Percentiles rank a stretch among this genome's conserved stretches.
These are phyloP conservation scores for Begonia peltatifolia DNA, from an alignment of 306 rosid genomes.

Conservation along the genomic window DNA sequence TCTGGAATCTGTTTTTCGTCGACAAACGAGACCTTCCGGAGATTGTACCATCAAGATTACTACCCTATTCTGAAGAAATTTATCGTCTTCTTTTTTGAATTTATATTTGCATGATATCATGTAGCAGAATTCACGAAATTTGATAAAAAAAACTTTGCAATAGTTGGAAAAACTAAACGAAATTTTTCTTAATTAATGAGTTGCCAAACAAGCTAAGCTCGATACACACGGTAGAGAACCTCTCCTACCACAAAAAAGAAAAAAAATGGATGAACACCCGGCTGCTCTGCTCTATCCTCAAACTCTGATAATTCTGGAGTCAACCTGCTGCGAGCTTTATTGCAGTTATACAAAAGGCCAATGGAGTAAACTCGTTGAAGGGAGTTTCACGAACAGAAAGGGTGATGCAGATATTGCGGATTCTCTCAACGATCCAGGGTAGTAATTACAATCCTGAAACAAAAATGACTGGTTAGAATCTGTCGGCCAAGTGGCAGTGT, in stretches of 20 bases:
- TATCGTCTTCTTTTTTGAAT: not conserved
- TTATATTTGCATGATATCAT: not conserved
- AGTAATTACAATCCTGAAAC: constrained; percentile 57
- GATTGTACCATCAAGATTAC: too few relatives aligned
- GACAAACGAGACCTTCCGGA: not conserved
- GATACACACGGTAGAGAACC: too few relatives aligned
- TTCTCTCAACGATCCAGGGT: constrained; percentile 57
- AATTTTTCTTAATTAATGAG: too few relatives aligned
- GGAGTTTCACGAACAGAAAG: not conserved
- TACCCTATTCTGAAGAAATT: too few relatives aligned
- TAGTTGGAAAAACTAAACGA: too few relatives aligned
- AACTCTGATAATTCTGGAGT: too few relatives aligned
- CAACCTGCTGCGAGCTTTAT: too few relatives aligned
- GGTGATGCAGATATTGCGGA: not conserved
- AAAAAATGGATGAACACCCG: too few relatives aligned
- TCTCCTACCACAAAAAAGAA: too few relatives aligned
- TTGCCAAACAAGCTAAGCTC: too few relatives aligned
- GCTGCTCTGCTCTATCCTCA: too few relatives aligned
- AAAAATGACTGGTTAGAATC: not conserved
- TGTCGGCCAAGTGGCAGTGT: not conserved
- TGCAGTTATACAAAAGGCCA: not conserved
- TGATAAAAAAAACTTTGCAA: not conserved
- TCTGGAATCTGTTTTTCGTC: not conserved
- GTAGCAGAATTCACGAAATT: not conserved
- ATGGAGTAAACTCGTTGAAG: not conserved